phyloP scores from a whole-genome alignment of 1,284 basidiomycete genomes.

The Naganishia albida region DNA sequence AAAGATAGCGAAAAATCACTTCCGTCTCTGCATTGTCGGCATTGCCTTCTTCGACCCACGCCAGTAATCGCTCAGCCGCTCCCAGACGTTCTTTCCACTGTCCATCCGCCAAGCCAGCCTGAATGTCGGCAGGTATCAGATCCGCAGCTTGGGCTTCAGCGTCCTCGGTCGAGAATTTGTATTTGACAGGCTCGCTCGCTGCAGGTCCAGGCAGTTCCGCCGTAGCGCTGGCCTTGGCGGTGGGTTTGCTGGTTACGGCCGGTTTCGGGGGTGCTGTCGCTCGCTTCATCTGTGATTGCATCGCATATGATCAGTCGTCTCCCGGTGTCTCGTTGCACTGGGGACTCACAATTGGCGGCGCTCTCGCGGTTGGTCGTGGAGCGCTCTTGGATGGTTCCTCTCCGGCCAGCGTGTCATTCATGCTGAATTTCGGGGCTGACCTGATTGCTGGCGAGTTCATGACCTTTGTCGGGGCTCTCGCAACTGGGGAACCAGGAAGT shows the following conservation, averaged over 20 bases:
- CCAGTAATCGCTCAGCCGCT: constrained; percentile 79
- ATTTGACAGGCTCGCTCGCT: constrained; percentile 80
- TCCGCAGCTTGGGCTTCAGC: constrained; percentile 79
- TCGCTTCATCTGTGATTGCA: constrained; percentile 8
- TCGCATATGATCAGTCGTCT: too few relatives aligned
- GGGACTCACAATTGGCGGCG: constrained; percentile 30
- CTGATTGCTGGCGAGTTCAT: constrained; percentile 42
- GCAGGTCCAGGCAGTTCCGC: constrained; percentile 61
- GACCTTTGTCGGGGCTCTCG: constrained; percentile 3
- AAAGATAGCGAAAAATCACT: constrained; percentile 82
- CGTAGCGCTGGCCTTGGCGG: constrained; percentile 34
- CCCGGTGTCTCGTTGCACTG: not conserved
- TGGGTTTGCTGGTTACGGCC: constrained; percentile 27
- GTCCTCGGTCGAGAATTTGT: constrained; percentile 86
- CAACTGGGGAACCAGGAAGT: constrained; percentile 4
- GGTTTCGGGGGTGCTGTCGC: not conserved
- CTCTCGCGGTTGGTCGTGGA: constrained; percentile 25
- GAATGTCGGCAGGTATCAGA: constrained; percentile 70
- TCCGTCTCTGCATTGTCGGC: constrained; percentile 73
- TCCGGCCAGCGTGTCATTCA: constrained; percentile 36
- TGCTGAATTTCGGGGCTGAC: constrained; percentile 36
- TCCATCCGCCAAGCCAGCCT: constrained; percentile 73
- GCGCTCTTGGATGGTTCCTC: constrained; percentile 34
- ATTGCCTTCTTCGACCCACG: constrained; percentile 72
- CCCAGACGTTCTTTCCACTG: constrained; percentile 93